phyloP scores from a whole-genome alignment of 495 filamentous ascomycete genomes.

The Talaromyces trachyspermus region DNA sequence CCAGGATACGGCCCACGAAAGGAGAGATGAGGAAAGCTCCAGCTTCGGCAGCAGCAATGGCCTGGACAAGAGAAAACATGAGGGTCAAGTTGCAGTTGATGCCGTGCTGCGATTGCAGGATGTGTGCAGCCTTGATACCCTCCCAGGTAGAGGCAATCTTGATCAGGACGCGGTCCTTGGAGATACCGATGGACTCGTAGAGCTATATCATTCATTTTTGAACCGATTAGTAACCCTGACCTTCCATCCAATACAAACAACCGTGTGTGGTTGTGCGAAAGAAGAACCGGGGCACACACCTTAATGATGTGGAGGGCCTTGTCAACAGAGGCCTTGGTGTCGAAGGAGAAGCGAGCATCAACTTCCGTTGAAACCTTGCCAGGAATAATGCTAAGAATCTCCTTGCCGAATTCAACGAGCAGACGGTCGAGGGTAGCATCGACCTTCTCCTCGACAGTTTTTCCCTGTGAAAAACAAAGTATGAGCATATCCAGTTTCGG shows the following conservation, averaged over 20 bases:
- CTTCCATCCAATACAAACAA: constrained; percentile 8
- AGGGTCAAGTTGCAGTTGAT: constrained; percentile 99
- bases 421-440: constrained; percentile 83
- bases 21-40: constrained; percentile 98
- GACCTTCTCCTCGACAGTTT: constrained; percentile 63
- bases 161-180: constrained; percentile 77
- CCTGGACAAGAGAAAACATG: constrained; percentile 95
- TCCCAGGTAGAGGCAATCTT: constrained; percentile 65
- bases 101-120: constrained; percentile 84
- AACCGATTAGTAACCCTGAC: no score
- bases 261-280: neutral
- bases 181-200: constrained; percentile 84
- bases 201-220: constrained; percentile 51
- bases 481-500: neutral
- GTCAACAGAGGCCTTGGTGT: constrained; percentile 81
- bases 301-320: constrained; percentile 98
- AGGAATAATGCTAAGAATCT: constrained; percentile 94
- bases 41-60: constrained; percentile 93
- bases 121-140: constrained; percentile 94
- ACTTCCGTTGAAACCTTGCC: constrained; percentile 99
- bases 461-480: constrained; percentile 29
- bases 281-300: constrained; percentile 55
- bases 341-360: constrained; percentile 93
- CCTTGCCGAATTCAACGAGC: constrained; percentile 93
- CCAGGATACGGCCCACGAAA: constrained; percentile 98